Conservation (phyloP, 371 early-diverging fungal species). For the Mortierella polycephala region DNA sequence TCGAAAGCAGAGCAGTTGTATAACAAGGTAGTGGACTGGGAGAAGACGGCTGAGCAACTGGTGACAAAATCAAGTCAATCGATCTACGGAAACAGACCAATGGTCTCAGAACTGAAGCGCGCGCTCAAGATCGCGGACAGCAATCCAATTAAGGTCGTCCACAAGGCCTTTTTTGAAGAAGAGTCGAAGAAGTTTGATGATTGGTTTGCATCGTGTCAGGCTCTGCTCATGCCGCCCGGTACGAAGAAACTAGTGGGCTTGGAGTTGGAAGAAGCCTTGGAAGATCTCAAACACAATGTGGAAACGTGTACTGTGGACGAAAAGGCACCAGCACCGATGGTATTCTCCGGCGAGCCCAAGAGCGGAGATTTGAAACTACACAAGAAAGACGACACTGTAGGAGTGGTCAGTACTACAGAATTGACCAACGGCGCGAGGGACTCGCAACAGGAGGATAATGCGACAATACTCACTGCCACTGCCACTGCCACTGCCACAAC, state of each 20-base stretch:
- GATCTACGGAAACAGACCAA: conserved; percentile 32
- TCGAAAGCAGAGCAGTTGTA: conserved; percentile 44
- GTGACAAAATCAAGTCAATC: conserved; percentile 23
- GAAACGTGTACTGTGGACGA: conserved; percentile 39
- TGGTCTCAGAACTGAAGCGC: conserved; percentile 39
- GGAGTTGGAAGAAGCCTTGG: conserved; percentile 37
- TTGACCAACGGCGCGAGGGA: background rate
- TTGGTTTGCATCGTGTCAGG: conserved; percentile 30
- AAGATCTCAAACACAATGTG: conserved; percentile 41
- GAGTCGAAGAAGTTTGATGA: conserved; percentile 39
- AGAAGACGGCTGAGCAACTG: conserved; percentile 26
- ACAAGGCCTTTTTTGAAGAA: conserved; percentile 33
- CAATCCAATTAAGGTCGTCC: conserved; percentile 22
- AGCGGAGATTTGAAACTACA: background rate
- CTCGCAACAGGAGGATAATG: background rate
- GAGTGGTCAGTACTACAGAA: background rate
- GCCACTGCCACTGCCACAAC: too few species aligned
- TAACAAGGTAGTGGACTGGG: conserved; percentile 42
- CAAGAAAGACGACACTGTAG: background rate
- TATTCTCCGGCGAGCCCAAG: conserved; percentile 1
- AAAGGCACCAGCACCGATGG: background rate
- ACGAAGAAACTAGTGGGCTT: conserved; percentile 12
- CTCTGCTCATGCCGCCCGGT: conserved; percentile 20
- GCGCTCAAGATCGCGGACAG: conserved; percentile 34
- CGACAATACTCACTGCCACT: too few species aligned